These are phyloP conservation scores for Pseudocercospora cruenta DNA, from an alignment of 2,329 filamentous ascomycete genomes.

Conservation along the genomic window DNA sequence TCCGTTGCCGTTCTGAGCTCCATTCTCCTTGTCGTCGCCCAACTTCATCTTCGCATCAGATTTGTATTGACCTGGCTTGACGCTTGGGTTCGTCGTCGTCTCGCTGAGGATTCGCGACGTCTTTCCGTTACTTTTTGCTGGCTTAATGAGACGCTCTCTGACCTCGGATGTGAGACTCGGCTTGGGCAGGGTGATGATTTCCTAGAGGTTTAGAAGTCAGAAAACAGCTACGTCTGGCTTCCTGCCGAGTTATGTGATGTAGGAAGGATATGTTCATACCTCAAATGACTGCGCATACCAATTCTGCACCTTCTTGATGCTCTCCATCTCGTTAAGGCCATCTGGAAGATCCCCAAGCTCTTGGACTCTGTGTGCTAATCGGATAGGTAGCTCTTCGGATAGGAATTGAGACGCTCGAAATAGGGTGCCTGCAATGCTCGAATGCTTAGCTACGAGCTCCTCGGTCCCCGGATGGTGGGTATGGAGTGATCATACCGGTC, in stretches of 20 bases:
- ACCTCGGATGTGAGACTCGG: conserved; percentile 76
- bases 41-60: conserved; percentile 58
- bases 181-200: conserved; percentile 84
- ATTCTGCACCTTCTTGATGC: conserved; percentile 89
- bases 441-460: neutral
- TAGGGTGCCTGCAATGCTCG: conserved; percentile 69
- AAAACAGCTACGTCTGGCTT: neutral
- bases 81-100: conserved; percentile 86
- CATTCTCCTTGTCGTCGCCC: conserved; percentile 51
- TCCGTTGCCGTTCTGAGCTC: conserved; percentile 50
- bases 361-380: conserved; percentile 92
- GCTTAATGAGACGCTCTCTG: conserved; percentile 75
- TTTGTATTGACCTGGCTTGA: conserved; percentile 78
- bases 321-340: conserved; percentile 96
- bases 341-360: conserved; percentile 91
- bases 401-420: conserved; percentile 98
- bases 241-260: neutral
- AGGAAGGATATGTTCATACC: conserved; percentile 57
- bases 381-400: conserved; percentile 95
- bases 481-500: conserved; percentile 63
- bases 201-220: conserved; percentile 55
- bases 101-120: conserved; percentile 72
- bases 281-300: conserved; percentile 99
- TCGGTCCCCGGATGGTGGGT: neutral
- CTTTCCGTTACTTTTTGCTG: conserved; percentile 62